Evolutionary conservation across 2,329 filamentous ascomycete species (phyloP).

Genomic region (Pseudocercospora cruenta): DNA sequence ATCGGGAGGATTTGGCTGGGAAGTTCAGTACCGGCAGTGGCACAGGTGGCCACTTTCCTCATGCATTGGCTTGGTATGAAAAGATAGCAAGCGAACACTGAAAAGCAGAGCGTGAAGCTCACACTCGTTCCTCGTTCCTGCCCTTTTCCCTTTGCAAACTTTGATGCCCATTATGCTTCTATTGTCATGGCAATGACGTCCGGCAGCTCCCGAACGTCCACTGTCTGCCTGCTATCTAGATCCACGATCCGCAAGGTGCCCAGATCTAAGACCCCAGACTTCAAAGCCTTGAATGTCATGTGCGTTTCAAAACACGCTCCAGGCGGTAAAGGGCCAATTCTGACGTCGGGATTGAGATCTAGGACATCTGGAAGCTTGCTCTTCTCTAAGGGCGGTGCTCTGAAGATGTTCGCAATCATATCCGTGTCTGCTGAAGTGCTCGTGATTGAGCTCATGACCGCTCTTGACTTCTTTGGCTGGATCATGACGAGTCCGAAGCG

Average conservation of each 20-base stretch:
- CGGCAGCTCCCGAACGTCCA: constrained; percentile 75
- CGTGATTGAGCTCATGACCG: background rate
- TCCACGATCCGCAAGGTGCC: constrained; percentile 76
- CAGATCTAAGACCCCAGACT: constrained; percentile 67
- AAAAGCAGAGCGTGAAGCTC: background rate
- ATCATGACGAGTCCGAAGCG: constrained; percentile 68
- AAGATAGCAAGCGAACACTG: background rate
- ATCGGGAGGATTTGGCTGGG: constrained; percentile 8
- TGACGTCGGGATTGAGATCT: constrained; percentile 74
- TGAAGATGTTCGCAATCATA: constrained; percentile 24
- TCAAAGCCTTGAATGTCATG: constrained; percentile 70
- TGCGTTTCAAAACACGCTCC: constrained; percentile 75
- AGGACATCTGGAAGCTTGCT: constrained; percentile 69
- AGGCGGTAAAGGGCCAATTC: constrained; percentile 72
- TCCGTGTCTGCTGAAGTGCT: constrained; percentile 18
- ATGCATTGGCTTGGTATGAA: constrained; percentile 3
- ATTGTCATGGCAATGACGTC: constrained; percentile 57
- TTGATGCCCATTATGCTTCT: background rate
- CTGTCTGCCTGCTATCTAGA: constrained; percentile 72
- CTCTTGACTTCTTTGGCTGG: constrained; percentile 17
- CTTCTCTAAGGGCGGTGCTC: constrained; percentile 36
- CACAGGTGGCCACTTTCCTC: constrained; percentile 5
- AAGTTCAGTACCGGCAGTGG: constrained; percentile 2
- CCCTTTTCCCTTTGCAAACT: background rate
- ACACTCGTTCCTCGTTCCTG: background rate